Evolutionary conservation across 2,329 filamentous ascomycete genomes (phyloP), one percentile per base, ranked within the genome.

Genomic region (Aspergillus latus): DNA sequence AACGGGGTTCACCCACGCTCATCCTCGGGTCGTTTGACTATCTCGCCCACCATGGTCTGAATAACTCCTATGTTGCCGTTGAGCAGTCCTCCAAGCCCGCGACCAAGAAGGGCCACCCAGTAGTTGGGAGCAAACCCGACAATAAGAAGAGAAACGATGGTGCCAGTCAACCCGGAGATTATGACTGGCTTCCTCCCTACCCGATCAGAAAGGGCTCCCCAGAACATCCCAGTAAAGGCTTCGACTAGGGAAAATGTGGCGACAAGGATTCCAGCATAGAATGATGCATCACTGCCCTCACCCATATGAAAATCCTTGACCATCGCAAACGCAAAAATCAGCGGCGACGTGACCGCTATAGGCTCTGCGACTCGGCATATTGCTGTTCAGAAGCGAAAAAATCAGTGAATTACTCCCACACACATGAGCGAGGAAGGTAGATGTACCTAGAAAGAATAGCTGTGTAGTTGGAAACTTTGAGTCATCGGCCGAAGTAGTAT

Each of bases 41-140:
- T 74, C 73, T 97, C 92, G 29, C 88, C 90, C 11, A 96, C 92
- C 89, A 96, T 95, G 16, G 91, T 96, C 73, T 95, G 88, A 62
- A 94, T 90, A 36, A 94, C 89, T 29, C 89, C 92, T 64, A 96
- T 91, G 68, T 96, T 96, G 57, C 92, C 92, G 72, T 96, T 96
- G 54, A 97, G 80, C 10, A 92, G 80, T 21, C 92, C 92, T 42
- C 91, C 92, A 11, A 94, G 70, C 44, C 87, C 84, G 66, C 92
- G 82, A 11, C 91, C 92, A 30, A 84, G 68, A 44, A 97, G 78
- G 13, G 92, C 92, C 57, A 93, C 74, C 88, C 90, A 93, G 63
- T 96, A 90, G 71, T 89, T 96, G 51, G 83, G 80, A 6, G 92
- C 86, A 66, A 96, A 85, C 30, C 92, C 92, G 7, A 96, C 89